Conservation (phyloP, 495 filamentous ascomycete species). For the Aspergillus saccharolyticus region DNA sequence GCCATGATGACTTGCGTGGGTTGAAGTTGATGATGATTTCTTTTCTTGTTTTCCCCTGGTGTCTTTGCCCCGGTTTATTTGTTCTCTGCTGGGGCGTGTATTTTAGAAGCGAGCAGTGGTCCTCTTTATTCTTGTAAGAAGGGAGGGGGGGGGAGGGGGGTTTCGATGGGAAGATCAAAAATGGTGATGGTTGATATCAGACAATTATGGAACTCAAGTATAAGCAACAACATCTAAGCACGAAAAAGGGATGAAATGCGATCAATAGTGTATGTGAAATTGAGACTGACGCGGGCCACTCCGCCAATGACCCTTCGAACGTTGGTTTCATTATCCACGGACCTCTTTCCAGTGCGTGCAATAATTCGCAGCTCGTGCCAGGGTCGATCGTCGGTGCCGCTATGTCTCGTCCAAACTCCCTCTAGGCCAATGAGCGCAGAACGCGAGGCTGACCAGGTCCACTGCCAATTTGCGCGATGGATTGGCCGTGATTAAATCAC, state of each 20-base stretch:
- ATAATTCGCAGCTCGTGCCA: background rate
- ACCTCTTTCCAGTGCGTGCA: background rate
- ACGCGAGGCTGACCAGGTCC: background rate
- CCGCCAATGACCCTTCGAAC: background rate
- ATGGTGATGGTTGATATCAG: constrained; percentile 6
- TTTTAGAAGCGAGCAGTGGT: constrained; percentile 13
- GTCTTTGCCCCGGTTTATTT: constrained; percentile 7
- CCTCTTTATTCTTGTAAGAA: background rate
- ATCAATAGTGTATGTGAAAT: background rate
- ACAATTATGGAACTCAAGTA: background rate
- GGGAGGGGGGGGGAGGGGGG: background rate
- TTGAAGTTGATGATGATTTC: constrained; percentile 7
- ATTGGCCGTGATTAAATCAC: background rate
- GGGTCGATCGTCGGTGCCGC: background rate
- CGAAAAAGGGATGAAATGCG: background rate
- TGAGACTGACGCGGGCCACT: background rate
- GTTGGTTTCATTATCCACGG: background rate
- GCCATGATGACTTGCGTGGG: constrained; percentile 26
- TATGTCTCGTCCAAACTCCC: background rate
- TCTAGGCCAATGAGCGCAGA: background rate
- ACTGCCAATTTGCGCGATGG: background rate
- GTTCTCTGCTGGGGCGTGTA: constrained; percentile 10
- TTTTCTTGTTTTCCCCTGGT: constrained; percentile 8
- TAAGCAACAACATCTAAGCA: background rate
- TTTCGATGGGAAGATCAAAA: too few relatives aligned